Evolutionary conservation across 257 asterid genomes (phyloP), one percentile per base, ranked within the genome.

Genomic region (Verbena officinalis): DNA sequence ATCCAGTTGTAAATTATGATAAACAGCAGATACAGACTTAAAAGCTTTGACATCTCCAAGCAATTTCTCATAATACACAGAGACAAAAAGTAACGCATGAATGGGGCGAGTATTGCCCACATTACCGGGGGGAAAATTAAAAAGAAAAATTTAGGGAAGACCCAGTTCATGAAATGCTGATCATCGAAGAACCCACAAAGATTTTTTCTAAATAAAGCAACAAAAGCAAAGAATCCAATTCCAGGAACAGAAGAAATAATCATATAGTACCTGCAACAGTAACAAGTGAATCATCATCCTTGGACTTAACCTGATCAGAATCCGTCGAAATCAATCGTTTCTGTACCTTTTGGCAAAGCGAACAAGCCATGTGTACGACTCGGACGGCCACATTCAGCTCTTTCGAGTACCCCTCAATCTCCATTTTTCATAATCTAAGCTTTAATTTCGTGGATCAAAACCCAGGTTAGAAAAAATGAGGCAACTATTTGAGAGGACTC

Each of bases 331-430:
- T 65, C 62, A 87, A 55, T 64, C 71, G 73, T 43, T 72, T 81
- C 42, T 87, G 96, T 71, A 87, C 85, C 68, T 80, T 87, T 46
- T 76, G 74, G 68, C 96, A 87, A 14, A 90, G 78, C 9, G 64
- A 73, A 52, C 90, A 90, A 1, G 88, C 96, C 95, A 90, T 81
- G 71, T 90, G 97, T 11, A 90, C 95, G 53, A 79, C 95, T 68
- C 86, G 71, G 33, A 87, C 96, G 13, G 87, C 96, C 65, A 87
- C 91, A 76, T 87, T 79, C 74, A 90, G 71, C 78, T 90, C 97
- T 55, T 73, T 9, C 5, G 72, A 65, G 74, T 82, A 86, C 52
- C 77, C 79, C 57, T 59, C 80, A 9, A 63, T 49, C 73, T 79
- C 95, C 95, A 84, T 80, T 62, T 57, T 42, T n/a, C n/a, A n/a